Evolutionary conservation across 2,329 filamentous ascomycete species (phyloP).

Genomic region (Fusarium tuaranense): DNA sequence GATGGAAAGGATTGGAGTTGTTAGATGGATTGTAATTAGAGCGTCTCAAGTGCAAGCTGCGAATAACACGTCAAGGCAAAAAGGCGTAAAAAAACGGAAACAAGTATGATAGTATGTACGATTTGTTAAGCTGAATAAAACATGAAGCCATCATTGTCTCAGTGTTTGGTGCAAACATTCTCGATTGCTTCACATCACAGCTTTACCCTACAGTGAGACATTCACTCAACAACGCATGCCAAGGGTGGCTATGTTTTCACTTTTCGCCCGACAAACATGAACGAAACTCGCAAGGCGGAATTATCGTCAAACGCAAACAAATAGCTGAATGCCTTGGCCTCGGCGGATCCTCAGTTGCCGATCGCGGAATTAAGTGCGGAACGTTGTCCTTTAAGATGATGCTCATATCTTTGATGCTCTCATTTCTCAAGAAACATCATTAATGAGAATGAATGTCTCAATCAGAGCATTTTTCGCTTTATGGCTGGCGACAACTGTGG

Average conservation of each 20-base stretch:
- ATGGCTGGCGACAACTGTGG: conserved; percentile 4
- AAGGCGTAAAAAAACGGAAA: background rate
- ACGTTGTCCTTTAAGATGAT: background rate
- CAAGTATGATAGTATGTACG: background rate
- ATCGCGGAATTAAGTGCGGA: background rate
- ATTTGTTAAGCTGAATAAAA: background rate
- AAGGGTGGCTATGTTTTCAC: background rate
- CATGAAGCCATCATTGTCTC: background rate
- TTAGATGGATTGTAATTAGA: background rate
- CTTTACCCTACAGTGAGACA: background rate
- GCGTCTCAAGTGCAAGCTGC: background rate
- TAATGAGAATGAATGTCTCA: background rate
- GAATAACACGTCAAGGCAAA: background rate
- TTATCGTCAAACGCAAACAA: background rate
- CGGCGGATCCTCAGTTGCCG: background rate
- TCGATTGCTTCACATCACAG: background rate
- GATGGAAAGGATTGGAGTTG: background rate
- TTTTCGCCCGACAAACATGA: background rate
- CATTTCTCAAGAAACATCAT: background rate
- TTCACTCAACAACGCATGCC: background rate
- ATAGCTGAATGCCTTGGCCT: background rate
- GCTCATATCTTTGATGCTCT: background rate
- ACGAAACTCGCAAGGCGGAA: background rate
- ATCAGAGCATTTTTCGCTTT: background rate
- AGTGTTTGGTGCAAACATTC: background rate